A percentile compares a stretch with the other conserved stretches of the same genome.
phyloP scores from a whole-genome alignment of 2,329 filamentous ascomycete species.

The Aspergillus sp. region DNA sequence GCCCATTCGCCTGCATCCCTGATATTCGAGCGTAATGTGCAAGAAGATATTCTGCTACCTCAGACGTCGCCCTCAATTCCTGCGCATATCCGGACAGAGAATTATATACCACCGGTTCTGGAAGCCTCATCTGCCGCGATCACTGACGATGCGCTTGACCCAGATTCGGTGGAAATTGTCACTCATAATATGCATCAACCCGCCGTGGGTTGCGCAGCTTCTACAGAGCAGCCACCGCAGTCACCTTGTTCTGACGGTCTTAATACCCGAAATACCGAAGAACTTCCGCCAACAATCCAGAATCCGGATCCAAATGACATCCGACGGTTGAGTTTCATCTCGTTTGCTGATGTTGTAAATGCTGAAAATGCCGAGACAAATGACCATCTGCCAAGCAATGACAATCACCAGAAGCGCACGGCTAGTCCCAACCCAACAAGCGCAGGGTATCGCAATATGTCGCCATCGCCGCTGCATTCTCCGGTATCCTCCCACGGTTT shows the following conservation, averaged over 20 bases:
- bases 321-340: conserved; percentile 88
- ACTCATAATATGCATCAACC: conserved; percentile 84
- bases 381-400: conserved; percentile 59
- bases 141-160: conserved; percentile 77
- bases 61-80: conserved; percentile 86
- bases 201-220: conserved; percentile 67
- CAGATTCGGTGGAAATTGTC: conserved; percentile 89
- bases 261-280: conserved; percentile 56
- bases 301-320: conserved; percentile 78
- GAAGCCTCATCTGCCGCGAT: conserved; percentile 92
- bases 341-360: conserved; percentile 94
- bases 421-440: conserved; percentile 43
- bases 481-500: conserved; percentile 73
- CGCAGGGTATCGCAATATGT: conserved; percentile 51
- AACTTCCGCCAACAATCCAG: conserved; percentile 70
- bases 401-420: conserved; percentile 64
- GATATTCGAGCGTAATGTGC: conserved; percentile 95
- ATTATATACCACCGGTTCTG: conserved; percentile 88
- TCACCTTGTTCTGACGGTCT: conserved; percentile 57
- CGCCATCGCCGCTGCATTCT: conserved; percentile 79
- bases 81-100: conserved; percentile 89
- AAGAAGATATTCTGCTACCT: conserved; percentile 70
- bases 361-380: conserved; percentile 59
- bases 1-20: conserved; percentile 76
- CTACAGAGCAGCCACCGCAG: conserved; percentile 41